phyloP scores from a whole-genome alignment of 257 asterid genomes.

The Solanum gandarillasii region DNA sequence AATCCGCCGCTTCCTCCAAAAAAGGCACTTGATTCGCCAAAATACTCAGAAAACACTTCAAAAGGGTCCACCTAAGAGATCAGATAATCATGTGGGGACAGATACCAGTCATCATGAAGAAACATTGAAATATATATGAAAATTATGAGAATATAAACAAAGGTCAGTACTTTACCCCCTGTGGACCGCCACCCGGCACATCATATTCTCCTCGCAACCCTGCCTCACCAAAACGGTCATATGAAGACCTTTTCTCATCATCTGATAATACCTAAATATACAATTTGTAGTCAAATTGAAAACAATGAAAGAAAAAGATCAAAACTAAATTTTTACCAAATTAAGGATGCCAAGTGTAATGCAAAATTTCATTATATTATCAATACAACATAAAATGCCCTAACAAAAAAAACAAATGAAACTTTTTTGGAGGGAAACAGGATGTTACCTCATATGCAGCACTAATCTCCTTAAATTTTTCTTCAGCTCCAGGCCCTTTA shows the following conservation, averaged over 20 bases:
- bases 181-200: slow-evolving; percentile 42
- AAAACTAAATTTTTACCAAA: not conserved
- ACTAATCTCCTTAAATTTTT: slow-evolving; percentile 80
- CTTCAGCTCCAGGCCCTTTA: slow-evolving; percentile 78
- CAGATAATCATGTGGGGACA: not conserved
- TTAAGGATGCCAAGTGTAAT: not conserved
- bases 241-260: slow-evolving; percentile 67
- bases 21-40: slow-evolving; percentile 55
- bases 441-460: slow-evolving; percentile 90
- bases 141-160: not conserved
- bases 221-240: slow-evolving; percentile 87
- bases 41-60: slow-evolving; percentile 62
- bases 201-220: slow-evolving; percentile 67
- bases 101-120: not conserved
- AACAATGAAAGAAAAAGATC: not conserved
- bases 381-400: not conserved
- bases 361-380: not conserved
- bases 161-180: slow-evolving; percentile 32
- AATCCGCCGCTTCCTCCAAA: slow-evolving; percentile 57
- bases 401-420: not conserved
- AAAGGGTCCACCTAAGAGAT: slow-evolving; percentile 69
- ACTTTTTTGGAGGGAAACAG: not conserved
- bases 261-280: slow-evolving; percentile 76
- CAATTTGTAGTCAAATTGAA: not conserved
- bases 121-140: not conserved